A percentile compares a stretch with the other conserved stretches of the same genome.
phyloP scores from a whole-genome alignment of 805 yeast genomes.

The Wickerhamomyces queroliae region DNA sequence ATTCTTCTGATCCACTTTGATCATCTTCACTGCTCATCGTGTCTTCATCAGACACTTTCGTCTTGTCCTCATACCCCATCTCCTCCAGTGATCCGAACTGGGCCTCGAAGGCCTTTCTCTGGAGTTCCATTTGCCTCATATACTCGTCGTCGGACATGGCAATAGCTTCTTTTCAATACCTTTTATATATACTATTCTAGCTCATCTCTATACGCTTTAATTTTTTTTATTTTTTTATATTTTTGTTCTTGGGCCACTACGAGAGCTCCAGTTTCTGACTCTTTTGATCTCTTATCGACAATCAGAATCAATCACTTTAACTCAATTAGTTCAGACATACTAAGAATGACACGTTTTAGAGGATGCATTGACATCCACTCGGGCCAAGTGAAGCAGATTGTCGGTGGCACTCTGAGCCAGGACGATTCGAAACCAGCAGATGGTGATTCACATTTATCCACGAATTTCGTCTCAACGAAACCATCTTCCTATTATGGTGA shows the following conservation, averaged over 20 bases:
- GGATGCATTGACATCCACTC: slow-evolving; percentile 96
- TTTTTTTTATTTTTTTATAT: not conserved
- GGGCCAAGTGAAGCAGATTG: slow-evolving; percentile 95
- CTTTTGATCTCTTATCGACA: too few relatives aligned
- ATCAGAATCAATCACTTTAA: too few relatives aligned
- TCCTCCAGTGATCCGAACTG: slow-evolving; percentile 56
- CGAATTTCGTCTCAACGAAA: slow-evolving; percentile 75
- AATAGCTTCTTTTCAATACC: too few relatives aligned
- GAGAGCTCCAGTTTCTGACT: not conserved
- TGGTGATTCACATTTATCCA: slow-evolving; percentile 35
- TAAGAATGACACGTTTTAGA: slow-evolving; percentile 72
- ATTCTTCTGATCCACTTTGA: too few relatives aligned
- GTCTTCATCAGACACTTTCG: slow-evolving; percentile 15
- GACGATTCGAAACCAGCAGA: slow-evolving; percentile 37
- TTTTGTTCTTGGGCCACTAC: not conserved
- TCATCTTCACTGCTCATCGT: slow-evolving; percentile 8
- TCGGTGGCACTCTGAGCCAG: slow-evolving; percentile 77
- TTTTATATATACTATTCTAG: slow-evolving; percentile 3
- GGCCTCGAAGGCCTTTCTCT: slow-evolving; percentile 54
- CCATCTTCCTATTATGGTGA: slow-evolving; percentile 73
- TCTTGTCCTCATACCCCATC: slow-evolving; percentile 46
- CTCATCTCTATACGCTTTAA: not conserved
- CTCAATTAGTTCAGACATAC: not conserved
- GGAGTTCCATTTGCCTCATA: slow-evolving; percentile 35
- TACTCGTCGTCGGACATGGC: slow-evolving; percentile 9